Base-by-base conservation (phyloP, 495 filamentous ascomycete genomes). In the Penicilliopsis zonata region DNA sequence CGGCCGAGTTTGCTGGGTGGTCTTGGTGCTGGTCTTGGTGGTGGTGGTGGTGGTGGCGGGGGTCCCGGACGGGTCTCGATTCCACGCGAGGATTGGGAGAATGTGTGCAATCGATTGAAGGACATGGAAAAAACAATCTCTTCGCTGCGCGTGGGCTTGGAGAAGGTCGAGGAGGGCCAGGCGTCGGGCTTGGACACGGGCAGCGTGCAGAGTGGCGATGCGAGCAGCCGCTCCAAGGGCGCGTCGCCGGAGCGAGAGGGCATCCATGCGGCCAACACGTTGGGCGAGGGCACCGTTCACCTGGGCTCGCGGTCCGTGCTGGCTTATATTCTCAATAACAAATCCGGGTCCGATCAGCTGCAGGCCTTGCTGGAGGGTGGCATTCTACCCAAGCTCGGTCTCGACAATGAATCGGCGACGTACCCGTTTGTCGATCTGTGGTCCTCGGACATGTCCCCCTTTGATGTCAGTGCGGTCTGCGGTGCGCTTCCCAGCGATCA, bases 351-450 rank as follows among this genome's bases (percentile, higher is more conserved):
- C 65, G 57, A 80, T 69, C 61, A 76, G 67, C 61, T 75, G 20
- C 71, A 68, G 21, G 72, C 69, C 14, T 59, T 86, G 13, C 47
- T 87, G 30, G 74, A 83, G 44, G 78, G 80, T 31, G 81, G 78
- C 40, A 83, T 90, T 53, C 62, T 85, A 22, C 82, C 82, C 3
- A 78, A 87, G 17, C 67, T 90, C 21, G 83, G 82, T 9, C 69
- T 90, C 12, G 82, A 88, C 45, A 86, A 85, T 38, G 81, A 85
- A 35, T 70, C 68, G 20, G 80, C 82, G 16, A 83, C 82, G 14
- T 90, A 87, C 53, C 83, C 83, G 13, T 78, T 90, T 42, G 65
- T 76, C 8, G 71, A 74, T 41, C 46, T 77, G 18, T 77, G 71
- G 71, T 61, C 68, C 2, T 66, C 67, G 0, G 65, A 72, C 37